A percentile compares a stretch with the other conserved stretches of the same genome.
Conservation (phyloP, 371 early-diverging fungal genomes). For the Mucor irregularis region DNA sequence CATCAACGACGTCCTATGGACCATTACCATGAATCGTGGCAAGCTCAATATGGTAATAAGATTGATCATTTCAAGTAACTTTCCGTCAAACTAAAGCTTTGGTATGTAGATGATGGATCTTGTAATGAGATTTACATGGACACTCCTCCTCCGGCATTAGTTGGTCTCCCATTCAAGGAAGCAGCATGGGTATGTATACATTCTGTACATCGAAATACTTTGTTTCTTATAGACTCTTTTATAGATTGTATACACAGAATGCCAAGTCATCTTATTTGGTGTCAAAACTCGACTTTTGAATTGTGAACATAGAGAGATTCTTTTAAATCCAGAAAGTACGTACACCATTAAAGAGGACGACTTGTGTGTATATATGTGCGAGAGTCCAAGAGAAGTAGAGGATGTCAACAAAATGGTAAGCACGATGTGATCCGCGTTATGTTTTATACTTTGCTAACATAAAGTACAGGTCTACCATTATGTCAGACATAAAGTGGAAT, state of each 20-base stretch:
- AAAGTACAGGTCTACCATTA: too few relatives aligned
- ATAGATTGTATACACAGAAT: slow-evolving; percentile 64
- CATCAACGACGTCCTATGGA: slow-evolving; percentile 61
- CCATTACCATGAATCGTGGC: slow-evolving; percentile 69
- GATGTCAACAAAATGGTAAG: slow-evolving; percentile 46
- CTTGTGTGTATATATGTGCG: slow-evolving; percentile 64
- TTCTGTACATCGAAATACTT: too few relatives aligned
- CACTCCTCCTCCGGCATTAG: slow-evolving; percentile 52
- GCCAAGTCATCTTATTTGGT: slow-evolving; percentile 72
- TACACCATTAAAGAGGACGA: slow-evolving; percentile 58
- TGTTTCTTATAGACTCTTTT: not conserved
- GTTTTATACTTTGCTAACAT: not conserved
- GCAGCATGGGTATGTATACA: slow-evolving; percentile 51
- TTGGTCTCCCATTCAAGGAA: slow-evolving; percentile 60
- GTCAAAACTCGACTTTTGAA: slow-evolving; percentile 39
- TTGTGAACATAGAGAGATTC: slow-evolving; percentile 38
- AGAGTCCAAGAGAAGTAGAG: slow-evolving; percentile 55
- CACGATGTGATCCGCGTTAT: not conserved
- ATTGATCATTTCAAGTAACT: not conserved
- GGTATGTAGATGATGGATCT: slow-evolving; percentile 66
- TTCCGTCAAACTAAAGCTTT: not conserved
- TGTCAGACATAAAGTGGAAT: not conserved
- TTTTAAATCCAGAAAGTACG: slow-evolving; percentile 68
- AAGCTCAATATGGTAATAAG: slow-evolving; percentile 67
- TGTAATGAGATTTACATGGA: slow-evolving; percentile 72